These are phyloP conservation scores for Cyberlindnera mrakii DNA, from an alignment of 805 yeast species.

Conservation along the genomic window DNA sequence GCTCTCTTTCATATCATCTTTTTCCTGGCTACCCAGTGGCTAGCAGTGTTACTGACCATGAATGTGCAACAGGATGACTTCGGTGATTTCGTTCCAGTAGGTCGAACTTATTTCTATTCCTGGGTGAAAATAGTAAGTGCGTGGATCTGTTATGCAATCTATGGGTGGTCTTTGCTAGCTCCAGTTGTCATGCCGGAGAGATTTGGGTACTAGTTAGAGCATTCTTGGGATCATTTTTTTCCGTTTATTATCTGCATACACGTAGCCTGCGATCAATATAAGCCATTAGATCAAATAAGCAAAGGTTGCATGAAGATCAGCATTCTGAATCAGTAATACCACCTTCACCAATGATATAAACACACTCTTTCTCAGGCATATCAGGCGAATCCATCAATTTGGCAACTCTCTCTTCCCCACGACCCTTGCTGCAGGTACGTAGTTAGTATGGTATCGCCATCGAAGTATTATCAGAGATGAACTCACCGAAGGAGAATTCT, in stretches of 20 bases:
- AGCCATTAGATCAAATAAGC: neutral
- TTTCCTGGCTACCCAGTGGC: constrained; percentile 94
- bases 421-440: constrained; percentile 49
- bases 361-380: constrained; percentile 75
- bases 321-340: constrained; percentile 51
- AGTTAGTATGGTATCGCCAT: constrained; percentile 14
- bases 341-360: constrained; percentile 63
- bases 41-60: constrained; percentile 87
- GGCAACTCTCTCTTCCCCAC: constrained; percentile 77
- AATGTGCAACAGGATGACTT: constrained; percentile 79
- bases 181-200: constrained; percentile 90
- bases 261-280: too few relatives aligned
- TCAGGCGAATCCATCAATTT: constrained; percentile 78
- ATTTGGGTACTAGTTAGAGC: constrained; percentile 35
- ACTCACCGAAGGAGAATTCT: constrained; percentile 45
- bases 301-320: constrained; percentile 5
- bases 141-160: constrained; percentile 83
- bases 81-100: constrained; percentile 94
- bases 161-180: constrained; percentile 88
- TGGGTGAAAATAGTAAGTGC: constrained; percentile 92
- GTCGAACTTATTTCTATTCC: constrained; percentile 89
- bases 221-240: neutral
- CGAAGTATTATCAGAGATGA: neutral
- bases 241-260: neutral
- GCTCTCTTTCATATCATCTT: constrained; percentile 85